phyloP scores from a whole-genome alignment of 2,329 filamentous ascomycete genomes.

The Fusarium siculi region DNA sequence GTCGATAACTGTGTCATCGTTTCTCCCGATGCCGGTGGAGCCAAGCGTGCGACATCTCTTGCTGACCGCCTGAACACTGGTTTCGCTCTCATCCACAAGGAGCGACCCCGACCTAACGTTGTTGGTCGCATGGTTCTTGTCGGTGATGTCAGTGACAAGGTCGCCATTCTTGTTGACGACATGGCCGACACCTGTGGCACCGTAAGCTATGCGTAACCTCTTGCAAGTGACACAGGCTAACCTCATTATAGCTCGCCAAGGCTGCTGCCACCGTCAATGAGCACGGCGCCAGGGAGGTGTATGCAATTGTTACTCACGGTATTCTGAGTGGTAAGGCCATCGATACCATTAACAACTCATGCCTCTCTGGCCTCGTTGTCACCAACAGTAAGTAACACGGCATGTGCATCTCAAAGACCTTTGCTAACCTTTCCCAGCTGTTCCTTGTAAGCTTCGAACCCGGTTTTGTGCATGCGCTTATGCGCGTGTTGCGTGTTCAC shows the following conservation, averaged over 20 bases:
- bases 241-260: constrained; percentile 66
- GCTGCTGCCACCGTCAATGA: constrained; percentile 89
- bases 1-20: constrained; percentile 91
- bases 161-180: constrained; percentile 96
- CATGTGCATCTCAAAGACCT: background rate
- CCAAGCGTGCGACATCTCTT: constrained; percentile 92
- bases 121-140: constrained; percentile 95
- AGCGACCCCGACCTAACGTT: constrained; percentile 85
- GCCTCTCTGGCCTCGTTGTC: constrained; percentile 82
- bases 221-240: constrained; percentile 14
- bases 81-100: constrained; percentile 97
- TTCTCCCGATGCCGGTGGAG: constrained; percentile 92
- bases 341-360: constrained; percentile 82
- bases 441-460: constrained; percentile 45
- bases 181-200: constrained; percentile 98
- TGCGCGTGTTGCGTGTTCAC: background rate
- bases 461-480: background rate
- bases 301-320: constrained; percentile 95
- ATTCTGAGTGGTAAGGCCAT: constrained; percentile 91
- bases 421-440: constrained; percentile 48
- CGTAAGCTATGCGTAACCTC: constrained; percentile 40
- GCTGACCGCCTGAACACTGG: constrained; percentile 90
- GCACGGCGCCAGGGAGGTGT: constrained; percentile 86
- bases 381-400: constrained; percentile 75
- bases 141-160: constrained; percentile 89